phyloP scores from a whole-genome alignment of 2,329 filamentous ascomycete genomes.

The Rugonectria rugulosa region DNA sequence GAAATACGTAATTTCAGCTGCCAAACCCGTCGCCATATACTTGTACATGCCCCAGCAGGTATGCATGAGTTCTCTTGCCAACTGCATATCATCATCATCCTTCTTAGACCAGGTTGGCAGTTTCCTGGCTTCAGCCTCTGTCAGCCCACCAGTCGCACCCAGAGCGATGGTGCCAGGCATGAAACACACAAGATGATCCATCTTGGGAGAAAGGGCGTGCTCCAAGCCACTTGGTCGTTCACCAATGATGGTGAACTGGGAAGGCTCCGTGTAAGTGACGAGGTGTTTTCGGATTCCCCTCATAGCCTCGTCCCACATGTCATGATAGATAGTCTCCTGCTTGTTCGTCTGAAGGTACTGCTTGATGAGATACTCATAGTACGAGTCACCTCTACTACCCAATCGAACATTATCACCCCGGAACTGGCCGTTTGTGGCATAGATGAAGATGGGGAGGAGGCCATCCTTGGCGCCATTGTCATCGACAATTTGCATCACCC shows the following conservation, averaged over 20 bases:
- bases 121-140: constrained; percentile 78
- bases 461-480: constrained; percentile 81
- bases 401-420: constrained; percentile 86
- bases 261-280: constrained; percentile 83
- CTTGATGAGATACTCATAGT: constrained; percentile 99
- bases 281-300: constrained; percentile 89
- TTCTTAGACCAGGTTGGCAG: constrained; percentile 75
- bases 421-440: constrained; percentile 80
- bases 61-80: constrained; percentile 90
- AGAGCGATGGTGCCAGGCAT: constrained; percentile 95
- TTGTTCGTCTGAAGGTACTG: constrained; percentile 94
- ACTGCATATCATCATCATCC: constrained; percentile 85
- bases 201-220: constrained; percentile 78
- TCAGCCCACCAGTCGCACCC: constrained; percentile 80
- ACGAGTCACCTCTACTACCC: constrained; percentile 93
- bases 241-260: constrained; percentile 86
- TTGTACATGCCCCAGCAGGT: constrained; percentile 99
- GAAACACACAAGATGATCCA: constrained; percentile 98
- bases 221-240: constrained; percentile 81
- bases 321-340: constrained; percentile 83
- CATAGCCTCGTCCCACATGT: constrained; percentile 92
- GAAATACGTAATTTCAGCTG: constrained; percentile 94
- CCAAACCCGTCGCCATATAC: constrained; percentile 87
- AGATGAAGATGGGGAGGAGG: constrained; percentile 90
- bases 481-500: constrained; percentile 90